These are phyloP conservation scores for Mangifera indica DNA, from an alignment of 345 rosid species.

Conservation along the genomic window DNA sequence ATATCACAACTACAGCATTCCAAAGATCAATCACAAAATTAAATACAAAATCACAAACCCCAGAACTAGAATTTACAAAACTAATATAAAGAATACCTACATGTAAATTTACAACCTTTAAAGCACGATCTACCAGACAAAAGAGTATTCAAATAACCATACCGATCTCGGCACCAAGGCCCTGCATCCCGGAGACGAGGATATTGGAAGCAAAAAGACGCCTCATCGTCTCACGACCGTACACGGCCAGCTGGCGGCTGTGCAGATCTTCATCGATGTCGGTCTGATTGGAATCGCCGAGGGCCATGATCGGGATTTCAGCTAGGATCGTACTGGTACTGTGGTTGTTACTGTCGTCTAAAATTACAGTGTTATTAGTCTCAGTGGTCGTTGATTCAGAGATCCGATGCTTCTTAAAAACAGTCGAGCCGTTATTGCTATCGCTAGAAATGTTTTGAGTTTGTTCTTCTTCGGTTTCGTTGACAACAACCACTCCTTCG, in stretches of 20 bases:
- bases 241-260: slow-evolving; percentile 98
- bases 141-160: not conserved
- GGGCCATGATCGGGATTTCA: slow-evolving; percentile 56
- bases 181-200: slow-evolving; percentile 90
- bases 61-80: not conserved
- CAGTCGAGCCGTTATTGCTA: slow-evolving; percentile 35
- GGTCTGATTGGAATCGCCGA: slow-evolving; percentile 60
- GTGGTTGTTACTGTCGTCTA: slow-evolving; percentile 22
- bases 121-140: not conserved
- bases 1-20: not conserved
- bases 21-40: not conserved
- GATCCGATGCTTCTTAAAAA: slow-evolving; percentile 62
- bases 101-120: not conserved
- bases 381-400: slow-evolving; percentile 25
- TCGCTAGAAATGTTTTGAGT: slow-evolving; percentile 27
- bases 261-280: slow-evolving; percentile 98
- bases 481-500: slow-evolving; percentile 48
- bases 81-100: not conserved
- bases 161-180: slow-evolving; percentile 98
- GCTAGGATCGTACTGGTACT: slow-evolving; percentile 20
- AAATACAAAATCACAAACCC: not conserved
- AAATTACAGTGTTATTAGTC: slow-evolving; percentile 22
- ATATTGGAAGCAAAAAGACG: slow-evolving; percentile 88
- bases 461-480: slow-evolving; percentile 27
- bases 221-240: slow-evolving; percentile 97